Base-by-base conservation (phyloP, 805 yeast species). In the Myxozyma melibiosi region DNA sequence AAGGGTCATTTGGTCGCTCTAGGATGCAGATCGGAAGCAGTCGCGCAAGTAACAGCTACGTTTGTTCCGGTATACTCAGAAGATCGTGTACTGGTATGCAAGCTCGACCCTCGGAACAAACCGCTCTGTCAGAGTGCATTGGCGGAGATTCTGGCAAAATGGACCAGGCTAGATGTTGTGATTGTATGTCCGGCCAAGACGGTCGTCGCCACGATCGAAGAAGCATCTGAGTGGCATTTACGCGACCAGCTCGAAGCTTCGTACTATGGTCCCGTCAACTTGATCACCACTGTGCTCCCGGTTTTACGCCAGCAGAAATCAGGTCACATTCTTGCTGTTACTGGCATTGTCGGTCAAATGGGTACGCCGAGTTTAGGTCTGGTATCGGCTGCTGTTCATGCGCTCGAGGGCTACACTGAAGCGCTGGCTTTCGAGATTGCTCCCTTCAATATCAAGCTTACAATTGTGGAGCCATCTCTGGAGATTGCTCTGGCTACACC, bases 351-450 rank as follows among this genome's bases (percentile, higher is more conserved):
- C 20, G 73, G 70, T 1, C 57, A 57, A 13, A 49, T 67, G 41
- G 71, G 69, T 24, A 68, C 68, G 25, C 73, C 73, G 1, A 33
- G 60, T 2, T 45, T 70, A 35, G 67, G 70, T 3, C 55, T 68
- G 14, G 38, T 62, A 33, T 56, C 69, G 5, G 55, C 70, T 11
- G 71, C 72, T 13, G 56, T 60, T 22, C 68, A 68, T 34, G 72
- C 71, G 3, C 51, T 70, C 18, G 73, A 70, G 54, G 73, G 73
- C n/a, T 70, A 67, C 51, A 47, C 60, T 8, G 73, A 70, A 52
- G 65, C 69, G 13, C 60, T 70, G 24, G 71, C 72, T 6, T 59
- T 66, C 38, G 68, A 66, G 37, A 53, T 68, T 1, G 67, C 68
- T 14, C 64, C 67, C n/a, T 58, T 57, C 47, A 61, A 66, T 24